A percentile compares a stretch with the other conserved stretches of the same genome.
Conservation (phyloP, 2,329 filamentous ascomycete species). For the Tolypocladium nubicola region DNA sequence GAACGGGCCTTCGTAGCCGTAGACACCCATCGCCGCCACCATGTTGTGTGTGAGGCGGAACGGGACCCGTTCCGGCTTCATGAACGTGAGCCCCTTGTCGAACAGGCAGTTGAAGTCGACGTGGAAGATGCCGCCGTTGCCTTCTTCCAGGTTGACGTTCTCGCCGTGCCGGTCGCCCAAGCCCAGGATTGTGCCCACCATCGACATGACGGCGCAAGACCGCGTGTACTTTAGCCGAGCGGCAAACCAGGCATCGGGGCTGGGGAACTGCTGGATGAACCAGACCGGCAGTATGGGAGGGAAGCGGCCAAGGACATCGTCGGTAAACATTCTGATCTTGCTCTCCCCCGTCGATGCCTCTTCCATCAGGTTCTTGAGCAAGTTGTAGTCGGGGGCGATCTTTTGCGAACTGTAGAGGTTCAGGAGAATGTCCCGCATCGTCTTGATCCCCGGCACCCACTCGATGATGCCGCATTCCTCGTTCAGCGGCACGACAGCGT, state of each 20-base stretch:
- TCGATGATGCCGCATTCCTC: slow-evolving; percentile 97
- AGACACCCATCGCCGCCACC: slow-evolving; percentile 92
- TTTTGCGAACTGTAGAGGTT: slow-evolving; percentile 67
- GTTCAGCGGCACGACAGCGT: slow-evolving; percentile 91
- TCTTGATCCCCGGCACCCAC: slow-evolving; percentile 95
- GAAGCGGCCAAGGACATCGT: slow-evolving; percentile 54
- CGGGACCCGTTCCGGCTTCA: slow-evolving; percentile 87
- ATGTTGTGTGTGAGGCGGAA: slow-evolving; percentile 98
- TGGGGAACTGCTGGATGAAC: slow-evolving; percentile 93
- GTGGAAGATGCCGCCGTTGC: slow-evolving; percentile 87
- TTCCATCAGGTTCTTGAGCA: slow-evolving; percentile 54
- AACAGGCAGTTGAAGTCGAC: slow-evolving; percentile 99
- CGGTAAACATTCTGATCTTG: slow-evolving; percentile 62
- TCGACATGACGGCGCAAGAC: slow-evolving; percentile 98
- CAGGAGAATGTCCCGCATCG: slow-evolving; percentile 82
- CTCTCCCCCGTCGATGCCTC: slow-evolving; percentile 45
- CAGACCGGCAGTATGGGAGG: slow-evolving; percentile 81
- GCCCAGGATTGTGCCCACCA: slow-evolving; percentile 90
- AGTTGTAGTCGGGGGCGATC: slow-evolving; percentile 57
- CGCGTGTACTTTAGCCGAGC: slow-evolving; percentile 83
- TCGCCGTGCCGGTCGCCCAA: slow-evolving; percentile 94
- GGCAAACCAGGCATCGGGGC: slow-evolving; percentile 80
- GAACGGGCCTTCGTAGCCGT: slow-evolving; percentile 89
- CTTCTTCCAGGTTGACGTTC: slow-evolving; percentile 91
- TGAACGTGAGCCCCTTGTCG: slow-evolving; percentile 92